Evolutionary conservation across 495 filamentous ascomycete species (phyloP).

Genomic region (Umbilicaria muhlenbergii): DNA sequence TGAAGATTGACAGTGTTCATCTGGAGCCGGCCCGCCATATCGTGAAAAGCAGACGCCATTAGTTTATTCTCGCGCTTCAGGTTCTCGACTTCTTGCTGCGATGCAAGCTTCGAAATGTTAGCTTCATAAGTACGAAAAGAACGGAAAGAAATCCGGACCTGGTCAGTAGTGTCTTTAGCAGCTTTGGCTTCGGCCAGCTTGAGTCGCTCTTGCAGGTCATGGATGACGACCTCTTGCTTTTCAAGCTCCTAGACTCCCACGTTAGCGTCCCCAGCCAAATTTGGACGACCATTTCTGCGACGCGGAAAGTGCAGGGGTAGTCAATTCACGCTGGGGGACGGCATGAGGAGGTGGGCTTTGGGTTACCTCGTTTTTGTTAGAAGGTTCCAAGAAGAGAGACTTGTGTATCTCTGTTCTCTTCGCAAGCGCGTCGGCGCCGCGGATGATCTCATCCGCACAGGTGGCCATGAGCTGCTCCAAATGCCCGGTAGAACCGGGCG

Average conservation of each 20-base stretch:
- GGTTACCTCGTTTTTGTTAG: no score
- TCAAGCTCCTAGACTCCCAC: constrained; percentile 35
- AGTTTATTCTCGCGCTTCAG: constrained; percentile 70
- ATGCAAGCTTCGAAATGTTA: constrained; percentile 9
- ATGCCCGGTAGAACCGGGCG: no score
- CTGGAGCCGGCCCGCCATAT: constrained; percentile 68
- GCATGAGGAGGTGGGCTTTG: no score
- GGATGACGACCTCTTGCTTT: constrained; percentile 43
- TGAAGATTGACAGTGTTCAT: constrained; percentile 73
- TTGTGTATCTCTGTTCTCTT: constrained; percentile 32
- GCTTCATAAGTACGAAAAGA: background rate
- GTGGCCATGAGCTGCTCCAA: constrained; percentile 21
- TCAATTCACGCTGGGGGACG: no score
- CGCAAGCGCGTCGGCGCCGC: constrained; percentile 29
- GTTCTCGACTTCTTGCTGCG: constrained; percentile 46
- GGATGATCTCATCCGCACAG: constrained; percentile 28
- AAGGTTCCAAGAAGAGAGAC: background rate
- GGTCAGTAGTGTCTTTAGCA: constrained; percentile 13
- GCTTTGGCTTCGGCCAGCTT: constrained; percentile 28
- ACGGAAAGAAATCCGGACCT: background rate
- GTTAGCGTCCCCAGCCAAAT: background rate
- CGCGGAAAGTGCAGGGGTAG: no score
- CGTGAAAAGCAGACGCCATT: constrained; percentile 85
- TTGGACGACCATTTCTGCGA: no score
- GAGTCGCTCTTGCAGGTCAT: constrained; percentile 39